Base-by-base conservation (phyloP, 805 yeast genomes). In the Teunomyces lycoperdinae region DNA sequence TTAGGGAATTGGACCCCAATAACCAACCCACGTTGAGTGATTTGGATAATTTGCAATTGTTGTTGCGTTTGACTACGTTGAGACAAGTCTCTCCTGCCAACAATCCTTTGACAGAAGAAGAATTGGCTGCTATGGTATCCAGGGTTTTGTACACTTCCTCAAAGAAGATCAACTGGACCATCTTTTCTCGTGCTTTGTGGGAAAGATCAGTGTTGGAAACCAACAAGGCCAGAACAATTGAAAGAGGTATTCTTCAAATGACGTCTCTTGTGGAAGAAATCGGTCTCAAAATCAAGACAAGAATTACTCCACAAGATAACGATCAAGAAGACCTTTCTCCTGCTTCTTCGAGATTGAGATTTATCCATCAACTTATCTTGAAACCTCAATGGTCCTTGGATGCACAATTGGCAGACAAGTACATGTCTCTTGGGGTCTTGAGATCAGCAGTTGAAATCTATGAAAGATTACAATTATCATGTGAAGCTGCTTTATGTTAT, bases 181-280 rank as follows among this genome's bases (percentile, higher is more conserved):
- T 92, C 3, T 89, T 84, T 58, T 81, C 91, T 2, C 76, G 91
- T 52, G 87, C 96, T 0, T 70, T 94, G 39, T 94, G 97, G 97
- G 87, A 85, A 59, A 80, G 98, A 63, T 89, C 97, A 6, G 58
- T 87, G 16, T 71, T 91, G 32, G 99, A 94, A 63, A 80, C 96
- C 0, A 76, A 77, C 43, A 84, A 83, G 54, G 82, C 96, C 1
- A 84, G 87, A 61, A 92, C 97, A 1, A 85, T 92, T 20, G 98
- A 94, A 68, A 79, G 99, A 63, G 98, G 98, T 44, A 83, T 91
- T 4, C 73, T 94, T 44, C 99, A 94, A 67, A 84, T 94, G 85
- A 92, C 91, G 46, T 84, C 96, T 3, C 71, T 94, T 38, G 94
- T 91, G 26, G 96, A 90, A 60, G 97, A 91, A 63, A 72, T 89